Percentiles rank a stretch among this genome's conserved stretches.
phyloP scores from a whole-genome alignment of 225 moss, liverwort and hornwort genomes.

The Physcomitrellopsis africana region DNA sequence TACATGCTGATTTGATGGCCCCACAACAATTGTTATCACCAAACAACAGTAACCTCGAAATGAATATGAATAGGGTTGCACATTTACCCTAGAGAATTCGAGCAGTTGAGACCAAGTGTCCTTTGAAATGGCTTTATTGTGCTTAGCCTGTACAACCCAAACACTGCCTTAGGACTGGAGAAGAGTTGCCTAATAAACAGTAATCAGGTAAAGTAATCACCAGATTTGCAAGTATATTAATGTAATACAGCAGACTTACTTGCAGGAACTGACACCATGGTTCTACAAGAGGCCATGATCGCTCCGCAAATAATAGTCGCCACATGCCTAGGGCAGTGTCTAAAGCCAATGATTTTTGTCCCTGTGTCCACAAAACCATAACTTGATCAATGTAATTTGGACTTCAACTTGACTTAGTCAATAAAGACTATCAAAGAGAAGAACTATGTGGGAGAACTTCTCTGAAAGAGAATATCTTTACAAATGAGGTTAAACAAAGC shows the following conservation, averaged over 20 bases:
- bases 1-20: background rate
- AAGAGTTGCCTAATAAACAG: background rate
- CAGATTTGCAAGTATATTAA: background rate
- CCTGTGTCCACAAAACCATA: constrained; percentile 44
- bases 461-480: constrained; percentile 1
- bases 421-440: constrained; percentile 28
- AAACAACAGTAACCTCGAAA: background rate
- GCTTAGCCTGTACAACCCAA: constrained; percentile 64
- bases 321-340: constrained; percentile 94
- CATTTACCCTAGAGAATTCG: constrained; percentile 84
- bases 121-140: constrained; percentile 91
- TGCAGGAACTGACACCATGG: constrained; percentile 90
- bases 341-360: constrained; percentile 84
- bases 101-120: constrained; percentile 93
- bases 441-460: constrained; percentile 56
- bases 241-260: constrained; percentile 44
- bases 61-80: background rate
- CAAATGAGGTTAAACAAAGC: background rate
- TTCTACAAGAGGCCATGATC: constrained; percentile 80
- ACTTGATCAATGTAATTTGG: background rate
- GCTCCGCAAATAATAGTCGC: constrained; percentile 81
- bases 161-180: constrained; percentile 12
- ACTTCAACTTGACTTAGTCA: constrained; percentile 4
- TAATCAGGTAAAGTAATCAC: background rate
- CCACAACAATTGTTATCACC: background rate